Evolutionary conservation across 2,329 filamentous ascomycete species (phyloP).

Genomic region (Hypoxylon sp.): DNA sequence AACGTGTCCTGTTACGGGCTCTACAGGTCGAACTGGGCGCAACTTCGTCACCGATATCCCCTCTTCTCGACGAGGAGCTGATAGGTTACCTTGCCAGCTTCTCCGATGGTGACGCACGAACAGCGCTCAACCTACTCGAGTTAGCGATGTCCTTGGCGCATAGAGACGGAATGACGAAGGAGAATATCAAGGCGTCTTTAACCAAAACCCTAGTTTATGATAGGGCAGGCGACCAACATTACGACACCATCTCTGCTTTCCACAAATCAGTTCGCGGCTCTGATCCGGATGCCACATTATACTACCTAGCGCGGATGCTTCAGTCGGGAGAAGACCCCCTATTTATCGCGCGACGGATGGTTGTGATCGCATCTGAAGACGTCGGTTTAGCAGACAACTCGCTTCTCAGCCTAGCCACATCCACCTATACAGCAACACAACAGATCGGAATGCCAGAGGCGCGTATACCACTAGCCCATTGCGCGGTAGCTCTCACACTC

Average conservation of each 20-base stretch:
- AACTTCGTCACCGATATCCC: conserved; percentile 54
- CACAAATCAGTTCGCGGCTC: conserved; percentile 94
- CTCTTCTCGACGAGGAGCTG: conserved; percentile 80
- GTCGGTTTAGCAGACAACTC: conserved; percentile 89
- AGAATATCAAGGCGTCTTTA: conserved; percentile 81
- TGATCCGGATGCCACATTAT: conserved; percentile 87
- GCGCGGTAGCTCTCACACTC: conserved; percentile 80
- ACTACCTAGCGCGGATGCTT: conserved; percentile 96
- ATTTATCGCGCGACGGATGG: conserved; percentile 90
- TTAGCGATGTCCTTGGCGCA: conserved; percentile 82
- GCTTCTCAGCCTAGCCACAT: conserved; percentile 85
- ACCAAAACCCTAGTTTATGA: conserved; percentile 97
- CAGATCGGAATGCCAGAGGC: conserved; percentile 97
- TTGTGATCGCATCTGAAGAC: conserved; percentile 95
- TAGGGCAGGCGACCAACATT: conserved; percentile 93
- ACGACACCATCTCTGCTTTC: conserved; percentile 96
- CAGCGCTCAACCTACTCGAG: conserved; percentile 91
- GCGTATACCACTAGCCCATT: conserved; percentile 90
- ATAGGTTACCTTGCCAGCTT: conserved; percentile 86
- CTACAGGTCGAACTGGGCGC: conserved; percentile 67
- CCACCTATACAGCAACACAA: conserved; percentile 87
- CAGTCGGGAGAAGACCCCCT: conserved; percentile 93
- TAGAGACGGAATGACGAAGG: conserved; percentile 74
- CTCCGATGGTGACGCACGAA: conserved; percentile 91
- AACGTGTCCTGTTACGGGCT: conserved; percentile 80